phyloP scores from a whole-genome alignment of 768 basidiomycete genomes.

The Tricholoma terreum region DNA sequence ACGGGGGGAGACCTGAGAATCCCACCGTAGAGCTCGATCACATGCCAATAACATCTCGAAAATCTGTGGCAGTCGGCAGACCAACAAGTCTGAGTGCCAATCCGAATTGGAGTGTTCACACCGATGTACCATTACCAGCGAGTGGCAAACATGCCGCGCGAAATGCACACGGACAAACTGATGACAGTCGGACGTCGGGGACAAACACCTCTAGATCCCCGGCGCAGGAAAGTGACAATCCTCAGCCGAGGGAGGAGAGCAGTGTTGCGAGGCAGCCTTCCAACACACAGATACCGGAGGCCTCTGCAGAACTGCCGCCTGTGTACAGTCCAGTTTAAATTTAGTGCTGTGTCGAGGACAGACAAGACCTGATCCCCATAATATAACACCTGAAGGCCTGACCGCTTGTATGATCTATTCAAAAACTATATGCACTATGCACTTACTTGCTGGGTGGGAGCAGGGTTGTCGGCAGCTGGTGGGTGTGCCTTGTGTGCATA shows the following conservation, averaged over 20 bases:
- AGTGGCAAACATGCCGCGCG: background rate
- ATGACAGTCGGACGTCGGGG: background rate
- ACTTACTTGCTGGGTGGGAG: too few species aligned
- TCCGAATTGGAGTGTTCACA: background rate
- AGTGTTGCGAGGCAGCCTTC: background rate
- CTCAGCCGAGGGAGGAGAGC: background rate
- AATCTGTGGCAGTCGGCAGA: constrained; percentile 1
- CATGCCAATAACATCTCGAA: constrained; percentile 3
- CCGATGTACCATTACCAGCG: background rate
- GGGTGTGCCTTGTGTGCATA: too few species aligned
- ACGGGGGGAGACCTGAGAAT: background rate
- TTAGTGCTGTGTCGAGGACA: background rate
- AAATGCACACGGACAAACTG: background rate
- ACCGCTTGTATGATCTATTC: too few species aligned
- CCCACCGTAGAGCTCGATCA: constrained; percentile 4
- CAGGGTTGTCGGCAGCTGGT: too few species aligned
- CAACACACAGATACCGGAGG: background rate
- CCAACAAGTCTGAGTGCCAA: background rate
- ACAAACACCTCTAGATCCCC: background rate
- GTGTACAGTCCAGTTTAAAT: constrained; percentile 28
- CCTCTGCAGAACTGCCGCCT: constrained; percentile 27
- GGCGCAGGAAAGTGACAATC: background rate
- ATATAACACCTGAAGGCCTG: too few species aligned
- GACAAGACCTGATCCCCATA: background rate
- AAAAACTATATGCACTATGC: too few species aligned